A percentile compares a stretch with the other conserved stretches of the same genome.
phyloP scores from a whole-genome alignment of 139 green algal genomes.

The Micromonas commoda region DNA sequence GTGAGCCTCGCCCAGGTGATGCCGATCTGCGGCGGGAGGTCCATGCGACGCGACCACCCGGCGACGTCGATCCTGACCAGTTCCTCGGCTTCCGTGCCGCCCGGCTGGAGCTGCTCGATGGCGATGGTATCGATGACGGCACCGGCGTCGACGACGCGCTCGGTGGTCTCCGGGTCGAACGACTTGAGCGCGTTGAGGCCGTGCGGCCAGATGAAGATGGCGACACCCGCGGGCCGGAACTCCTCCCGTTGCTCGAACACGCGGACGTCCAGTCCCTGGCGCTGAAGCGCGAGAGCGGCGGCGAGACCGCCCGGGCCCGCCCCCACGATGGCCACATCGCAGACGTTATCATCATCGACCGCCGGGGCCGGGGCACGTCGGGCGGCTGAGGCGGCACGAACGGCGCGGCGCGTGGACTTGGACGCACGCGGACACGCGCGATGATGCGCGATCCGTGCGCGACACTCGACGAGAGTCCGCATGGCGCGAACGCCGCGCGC shows the following conservation, averaged over 20 bases:
- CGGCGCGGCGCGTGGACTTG: too few species aligned
- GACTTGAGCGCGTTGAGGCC: not conserved
- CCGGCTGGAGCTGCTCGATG: not conserved
- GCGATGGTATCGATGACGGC: slow-evolving; percentile 36
- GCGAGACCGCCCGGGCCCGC: not conserved
- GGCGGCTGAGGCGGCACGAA: too few species aligned
- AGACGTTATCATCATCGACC: not conserved
- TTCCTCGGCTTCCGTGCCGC: not conserved
- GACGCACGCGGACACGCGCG: too few species aligned
- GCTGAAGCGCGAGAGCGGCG: not conserved
- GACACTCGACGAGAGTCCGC: too few species aligned
- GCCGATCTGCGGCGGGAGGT: not conserved
- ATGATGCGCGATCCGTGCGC: too few species aligned
- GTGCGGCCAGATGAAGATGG: not conserved
- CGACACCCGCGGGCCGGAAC: not conserved
- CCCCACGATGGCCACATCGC: not conserved
- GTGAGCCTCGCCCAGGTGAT: not conserved
- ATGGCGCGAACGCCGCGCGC: too few species aligned
- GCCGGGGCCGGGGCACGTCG: not conserved
- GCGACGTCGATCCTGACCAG: not conserved
- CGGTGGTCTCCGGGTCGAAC: slow-evolving; percentile 57
- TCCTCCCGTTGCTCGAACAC: not conserved
- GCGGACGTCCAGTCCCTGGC: not conserved
- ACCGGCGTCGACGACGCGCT: slow-evolving; percentile 73
- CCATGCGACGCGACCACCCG: not conserved